These are phyloP conservation scores for Escallonia rubra DNA, from an alignment of 129 eudicot species.

Conservation along the genomic window DNA sequence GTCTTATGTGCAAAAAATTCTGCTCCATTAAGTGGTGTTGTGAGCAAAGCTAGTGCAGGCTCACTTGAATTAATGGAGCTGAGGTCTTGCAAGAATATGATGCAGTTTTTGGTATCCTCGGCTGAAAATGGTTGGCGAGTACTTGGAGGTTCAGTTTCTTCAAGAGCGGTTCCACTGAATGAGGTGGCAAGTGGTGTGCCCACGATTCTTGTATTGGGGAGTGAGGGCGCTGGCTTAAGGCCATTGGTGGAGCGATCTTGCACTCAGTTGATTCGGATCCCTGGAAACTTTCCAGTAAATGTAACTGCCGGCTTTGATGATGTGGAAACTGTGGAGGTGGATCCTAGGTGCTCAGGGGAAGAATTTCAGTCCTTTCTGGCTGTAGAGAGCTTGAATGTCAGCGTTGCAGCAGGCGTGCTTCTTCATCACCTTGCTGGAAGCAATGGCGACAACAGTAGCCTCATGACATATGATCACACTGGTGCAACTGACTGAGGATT, in stretches of 20 bases:
- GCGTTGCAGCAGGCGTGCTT: slow-evolving; percentile 97
- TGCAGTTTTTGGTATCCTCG: slow-evolving; percentile 85
- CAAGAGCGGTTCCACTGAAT: slow-evolving; percentile 55
- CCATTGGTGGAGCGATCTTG: slow-evolving; percentile 95
- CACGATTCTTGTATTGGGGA: slow-evolving; percentile 85
- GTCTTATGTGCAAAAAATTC: slow-evolving; percentile 95
- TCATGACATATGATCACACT: too few relatives aligned
- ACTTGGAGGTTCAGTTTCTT: slow-evolving; percentile 79
- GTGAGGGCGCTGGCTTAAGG: slow-evolving; percentile 94
- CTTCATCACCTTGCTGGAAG: slow-evolving; percentile 77
- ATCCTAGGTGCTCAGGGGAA: slow-evolving; percentile 17
- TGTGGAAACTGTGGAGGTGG: slow-evolving; percentile 20
- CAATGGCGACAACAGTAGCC: background rate
- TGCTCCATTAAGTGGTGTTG: slow-evolving; percentile 95
- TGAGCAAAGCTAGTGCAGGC: slow-evolving; percentile 98
- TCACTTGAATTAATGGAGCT: slow-evolving; percentile 83
- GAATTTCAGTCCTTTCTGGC: slow-evolving; percentile 73
- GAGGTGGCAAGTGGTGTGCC: slow-evolving; percentile 64
- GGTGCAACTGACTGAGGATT: too few relatives aligned
- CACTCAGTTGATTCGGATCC: slow-evolving; percentile 60
- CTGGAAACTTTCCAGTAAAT: slow-evolving; percentile 62
- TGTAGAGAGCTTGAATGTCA: slow-evolving; percentile 95
- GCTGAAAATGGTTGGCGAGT: slow-evolving; percentile 97
- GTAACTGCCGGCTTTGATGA: slow-evolving; percentile 47
- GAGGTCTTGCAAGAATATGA: slow-evolving; percentile 89